These are phyloP conservation scores for Drosera spatulata DNA, from an alignment of 179 eudicot genomes.

Conservation along the genomic window DNA sequence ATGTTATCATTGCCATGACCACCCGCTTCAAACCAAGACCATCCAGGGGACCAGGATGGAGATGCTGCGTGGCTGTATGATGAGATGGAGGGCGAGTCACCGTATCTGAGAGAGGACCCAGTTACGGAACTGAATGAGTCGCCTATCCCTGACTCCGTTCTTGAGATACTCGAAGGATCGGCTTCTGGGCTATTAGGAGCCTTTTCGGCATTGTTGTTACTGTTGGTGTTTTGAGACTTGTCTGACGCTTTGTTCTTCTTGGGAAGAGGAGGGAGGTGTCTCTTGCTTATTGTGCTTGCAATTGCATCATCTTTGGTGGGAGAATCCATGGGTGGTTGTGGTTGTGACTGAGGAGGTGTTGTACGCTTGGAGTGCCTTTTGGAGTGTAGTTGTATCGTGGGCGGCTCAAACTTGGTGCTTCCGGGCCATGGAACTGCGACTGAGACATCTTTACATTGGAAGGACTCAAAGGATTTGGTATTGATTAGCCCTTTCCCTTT, in stretches of 20 bases:
- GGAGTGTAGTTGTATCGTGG: slow-evolving; percentile 37
- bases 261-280: slow-evolving; percentile 67
- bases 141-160: slow-evolving; percentile 30
- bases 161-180: slow-evolving; percentile 22
- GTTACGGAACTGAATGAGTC: slow-evolving; percentile 37
- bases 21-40: slow-evolving; percentile 41
- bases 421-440: slow-evolving; percentile 94
- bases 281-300: slow-evolving; percentile 21
- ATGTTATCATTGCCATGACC: slow-evolving; percentile 28
- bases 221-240: background rate
- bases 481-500: slow-evolving; percentile 31
- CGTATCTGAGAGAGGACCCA: slow-evolving; percentile 14
- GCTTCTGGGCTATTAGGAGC: slow-evolving; percentile 24
- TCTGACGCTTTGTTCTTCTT: slow-evolving; percentile 13
- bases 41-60: slow-evolving; percentile 55
- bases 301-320: slow-evolving; percentile 30
- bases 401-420: slow-evolving; percentile 39
- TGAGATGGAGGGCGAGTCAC: slow-evolving; percentile 49
- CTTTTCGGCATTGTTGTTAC: slow-evolving; percentile 12
- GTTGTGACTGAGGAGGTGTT: background rate
- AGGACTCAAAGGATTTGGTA: slow-evolving; percentile 44
- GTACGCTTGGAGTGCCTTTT: slow-evolving; percentile 43
- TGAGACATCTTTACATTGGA: slow-evolving; percentile 73
- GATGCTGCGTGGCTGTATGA: slow-evolving; percentile 23
- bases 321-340: slow-evolving; percentile 12